Conservation (phyloP, 306 rosid genomes). For the Sicyos edulis region DNA sequence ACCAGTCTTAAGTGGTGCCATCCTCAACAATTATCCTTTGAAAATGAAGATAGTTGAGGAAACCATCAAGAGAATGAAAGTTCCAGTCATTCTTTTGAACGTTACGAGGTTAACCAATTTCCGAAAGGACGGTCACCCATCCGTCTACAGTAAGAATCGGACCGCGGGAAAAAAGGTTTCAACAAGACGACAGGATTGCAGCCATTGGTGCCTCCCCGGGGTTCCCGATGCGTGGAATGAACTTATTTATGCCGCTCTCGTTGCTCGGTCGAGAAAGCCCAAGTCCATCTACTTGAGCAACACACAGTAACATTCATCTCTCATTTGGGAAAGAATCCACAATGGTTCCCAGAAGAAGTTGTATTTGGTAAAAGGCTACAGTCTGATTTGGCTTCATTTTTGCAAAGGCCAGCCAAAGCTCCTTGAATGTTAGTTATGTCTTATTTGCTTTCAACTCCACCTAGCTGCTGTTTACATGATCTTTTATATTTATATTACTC, state of each 20-base stretch:
- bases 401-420: neutral
- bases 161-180: conserved; percentile 45
- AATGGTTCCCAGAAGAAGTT: neutral
- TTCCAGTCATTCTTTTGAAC: conserved; percentile 65
- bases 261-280: conserved; percentile 39
- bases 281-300: conserved; percentile 9
- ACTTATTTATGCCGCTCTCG: conserved; percentile 62
- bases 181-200: conserved; percentile 65
- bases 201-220: conserved; percentile 97
- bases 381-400: neutral
- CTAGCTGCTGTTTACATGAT: neutral
- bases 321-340: neutral
- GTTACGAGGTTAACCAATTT: conserved; percentile 81
- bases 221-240: conserved; percentile 97
- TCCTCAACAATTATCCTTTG: conserved; percentile 65
- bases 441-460: neutral
- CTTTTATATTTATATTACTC: neutral
- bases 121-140: conserved; percentile 93
- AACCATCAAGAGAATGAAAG: conserved; percentile 55
- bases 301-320: neutral
- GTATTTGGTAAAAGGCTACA: neutral
- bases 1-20: conserved; percentile 63
- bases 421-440: neutral
- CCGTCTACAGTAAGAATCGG: conserved; percentile 47
- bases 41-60: conserved; percentile 91